Evolutionary conservation across 208 protist genomes (phyloP).

Genomic region (Leishmania guyanensis): DNA sequence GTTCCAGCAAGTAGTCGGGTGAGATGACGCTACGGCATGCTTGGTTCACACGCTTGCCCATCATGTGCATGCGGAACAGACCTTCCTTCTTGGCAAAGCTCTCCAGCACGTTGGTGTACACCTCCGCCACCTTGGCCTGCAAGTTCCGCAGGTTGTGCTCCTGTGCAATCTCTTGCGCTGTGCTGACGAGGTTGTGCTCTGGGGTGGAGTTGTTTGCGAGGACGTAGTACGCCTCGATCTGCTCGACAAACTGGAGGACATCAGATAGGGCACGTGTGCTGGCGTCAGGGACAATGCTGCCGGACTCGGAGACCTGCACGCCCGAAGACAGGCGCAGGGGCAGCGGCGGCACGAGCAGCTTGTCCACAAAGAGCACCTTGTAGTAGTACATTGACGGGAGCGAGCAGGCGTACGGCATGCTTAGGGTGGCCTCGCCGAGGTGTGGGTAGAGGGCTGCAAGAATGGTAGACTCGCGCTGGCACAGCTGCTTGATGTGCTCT

Average conservation of each 20-base stretch:
- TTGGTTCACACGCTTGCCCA: constrained; percentile 99
- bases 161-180: constrained; percentile 65
- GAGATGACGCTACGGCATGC: constrained; percentile 99
- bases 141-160: constrained; percentile 89
- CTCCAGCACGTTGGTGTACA: constrained; percentile 74
- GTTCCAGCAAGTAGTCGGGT: constrained; percentile 97
- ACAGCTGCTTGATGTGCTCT: constrained; percentile 87
- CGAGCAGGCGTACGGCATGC: constrained; percentile 51
- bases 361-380: constrained; percentile 88
- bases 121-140: constrained; percentile 81
- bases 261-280: constrained; percentile 70
- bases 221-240: constrained; percentile 83
- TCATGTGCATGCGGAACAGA: constrained; percentile 99
- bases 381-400: constrained; percentile 64
- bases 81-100: constrained; percentile 99
- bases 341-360: constrained; percentile 85
- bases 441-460: constrained; percentile 77
- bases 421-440: constrained; percentile 76
- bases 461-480: constrained; percentile 61
- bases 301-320: constrained; percentile 68
- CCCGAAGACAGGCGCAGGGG: constrained; percentile 82
- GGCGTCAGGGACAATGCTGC: constrained; percentile 65
- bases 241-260: constrained; percentile 77
- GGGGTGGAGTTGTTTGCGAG: constrained; percentile 66
- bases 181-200: constrained; percentile 45